Percentiles rank a stretch among this genome's conserved stretches.
phyloP scores from a whole-genome alignment of 129 eudicot species.

The Solidago caesia region DNA sequence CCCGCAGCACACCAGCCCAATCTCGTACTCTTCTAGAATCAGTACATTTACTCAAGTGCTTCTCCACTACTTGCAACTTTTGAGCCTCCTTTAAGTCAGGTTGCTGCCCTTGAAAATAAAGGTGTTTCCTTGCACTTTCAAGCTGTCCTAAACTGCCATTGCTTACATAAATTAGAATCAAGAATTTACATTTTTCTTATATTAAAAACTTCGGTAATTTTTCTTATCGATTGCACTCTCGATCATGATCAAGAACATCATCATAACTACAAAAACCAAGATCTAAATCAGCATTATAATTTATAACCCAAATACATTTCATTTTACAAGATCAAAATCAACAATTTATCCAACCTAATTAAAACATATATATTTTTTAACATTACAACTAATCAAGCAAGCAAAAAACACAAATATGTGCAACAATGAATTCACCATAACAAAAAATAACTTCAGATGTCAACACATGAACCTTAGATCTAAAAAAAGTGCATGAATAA shows the following conservation, averaged over 20 bases:
- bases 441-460: neutral
- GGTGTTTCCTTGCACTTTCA: conserved; percentile 74
- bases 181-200: no score
- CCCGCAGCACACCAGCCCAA: conserved; percentile 65
- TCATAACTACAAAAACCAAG: conserved; percentile 12
- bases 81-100: conserved; percentile 63
- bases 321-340: conserved; percentile 12
- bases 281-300: conserved; percentile 18
- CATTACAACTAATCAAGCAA: neutral
- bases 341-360: conserved; percentile 22
- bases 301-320: neutral
- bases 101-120: conserved; percentile 50
- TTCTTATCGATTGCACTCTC: neutral
- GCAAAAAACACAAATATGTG: conserved; percentile 5
- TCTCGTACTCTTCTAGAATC: conserved; percentile 66
- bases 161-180: conserved; percentile 35
- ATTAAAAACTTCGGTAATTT: neutral
- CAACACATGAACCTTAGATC: conserved; percentile 13
- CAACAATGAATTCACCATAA: neutral
- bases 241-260: conserved; percentile 21
- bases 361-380: neutral
- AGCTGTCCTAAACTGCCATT: conserved; percentile 83
- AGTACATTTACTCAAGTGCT: conserved; percentile 52
- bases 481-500: conserved; percentile 10
- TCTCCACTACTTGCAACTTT: conserved; percentile 66